Conservation (phyloP, 2,329 filamentous ascomycete species). For the Coniochaeta sp. region DNA sequence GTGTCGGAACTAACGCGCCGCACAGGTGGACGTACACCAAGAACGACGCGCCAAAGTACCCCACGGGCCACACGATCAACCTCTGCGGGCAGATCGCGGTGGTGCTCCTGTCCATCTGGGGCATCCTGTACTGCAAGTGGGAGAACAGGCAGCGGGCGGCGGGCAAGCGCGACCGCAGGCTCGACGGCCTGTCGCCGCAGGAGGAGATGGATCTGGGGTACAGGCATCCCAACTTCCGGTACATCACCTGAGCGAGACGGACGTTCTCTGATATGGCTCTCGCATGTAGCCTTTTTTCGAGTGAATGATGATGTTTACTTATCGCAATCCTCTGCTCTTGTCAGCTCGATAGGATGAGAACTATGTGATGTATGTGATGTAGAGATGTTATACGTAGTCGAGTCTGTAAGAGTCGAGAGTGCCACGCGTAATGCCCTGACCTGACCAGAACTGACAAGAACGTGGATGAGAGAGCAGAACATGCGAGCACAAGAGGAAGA, state of each 20-base stretch:
- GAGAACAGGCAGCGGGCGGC: slow-evolving; percentile 42
- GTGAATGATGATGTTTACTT: no score
- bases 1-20: background rate
- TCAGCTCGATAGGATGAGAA: no score
- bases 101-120: slow-evolving; percentile 34
- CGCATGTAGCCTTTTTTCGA: no score
- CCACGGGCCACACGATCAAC: slow-evolving; percentile 49
- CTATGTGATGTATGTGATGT: no score
- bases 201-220: slow-evolving; percentile 42
- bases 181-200: slow-evolving; percentile 39
- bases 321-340: no score
- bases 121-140: slow-evolving; percentile 43
- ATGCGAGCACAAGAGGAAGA: no score
- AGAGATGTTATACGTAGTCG: no score
- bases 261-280: no score
- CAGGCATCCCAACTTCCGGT: slow-evolving; percentile 47
- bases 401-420: no score
- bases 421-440: no score
- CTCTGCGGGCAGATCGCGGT: slow-evolving; percentile 39
- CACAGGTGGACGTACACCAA: slow-evolving; percentile 44
- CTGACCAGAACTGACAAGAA: no score
- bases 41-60: slow-evolving; percentile 36
- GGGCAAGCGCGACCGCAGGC: slow-evolving; percentile 39
- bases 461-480: no score
- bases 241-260: slow-evolving; percentile 32